phyloP scores from a whole-genome alignment of 306 rosid genomes.

The Astragalus membranaceus region DNA sequence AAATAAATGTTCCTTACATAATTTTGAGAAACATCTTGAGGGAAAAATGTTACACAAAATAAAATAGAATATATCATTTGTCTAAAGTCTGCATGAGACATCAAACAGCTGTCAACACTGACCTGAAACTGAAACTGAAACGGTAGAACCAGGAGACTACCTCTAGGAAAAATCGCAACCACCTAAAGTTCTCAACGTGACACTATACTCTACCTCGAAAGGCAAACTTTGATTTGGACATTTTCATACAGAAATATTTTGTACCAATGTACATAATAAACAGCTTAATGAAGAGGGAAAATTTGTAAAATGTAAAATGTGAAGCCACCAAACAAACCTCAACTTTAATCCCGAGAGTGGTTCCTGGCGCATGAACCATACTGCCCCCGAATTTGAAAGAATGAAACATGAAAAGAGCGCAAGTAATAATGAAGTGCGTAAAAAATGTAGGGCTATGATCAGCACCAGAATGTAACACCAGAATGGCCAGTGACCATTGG shows the following conservation, averaged over 20 bases:
- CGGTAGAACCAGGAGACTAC: slow-evolving; percentile 27
- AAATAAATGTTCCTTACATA: background rate
- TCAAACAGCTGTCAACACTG: slow-evolving; percentile 29
- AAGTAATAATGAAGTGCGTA: background rate
- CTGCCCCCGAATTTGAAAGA: slow-evolving; percentile 29
- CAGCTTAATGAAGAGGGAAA: background rate
- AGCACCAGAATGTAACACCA: slow-evolving; percentile 34
- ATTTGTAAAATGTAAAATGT: background rate
- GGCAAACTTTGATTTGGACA: slow-evolving; percentile 58
- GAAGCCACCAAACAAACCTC: slow-evolving; percentile 36
- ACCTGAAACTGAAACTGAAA: slow-evolving; percentile 14
- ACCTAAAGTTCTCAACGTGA: slow-evolving; percentile 39
- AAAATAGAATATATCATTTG: slow-evolving; percentile 31
- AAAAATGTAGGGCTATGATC: slow-evolving; percentile 20
- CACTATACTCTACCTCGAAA: slow-evolving; percentile 40
- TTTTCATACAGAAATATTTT: slow-evolving; percentile 43
- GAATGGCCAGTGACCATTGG: slow-evolving; percentile 24
- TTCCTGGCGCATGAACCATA: slow-evolving; percentile 35
- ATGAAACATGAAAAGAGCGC: slow-evolving; percentile 27
- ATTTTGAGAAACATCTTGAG: slow-evolving; percentile 16
- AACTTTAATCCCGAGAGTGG: slow-evolving; percentile 35
- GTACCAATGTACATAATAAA: slow-evolving; percentile 66
- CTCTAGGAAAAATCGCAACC: slow-evolving; percentile 27
- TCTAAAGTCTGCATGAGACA: slow-evolving; percentile 14
- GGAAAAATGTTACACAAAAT: slow-evolving; percentile 37